These are phyloP conservation scores for Chytriomyces sp. DNA, from an alignment of 192 early-diverging fungal species.

Conservation along the genomic window DNA sequence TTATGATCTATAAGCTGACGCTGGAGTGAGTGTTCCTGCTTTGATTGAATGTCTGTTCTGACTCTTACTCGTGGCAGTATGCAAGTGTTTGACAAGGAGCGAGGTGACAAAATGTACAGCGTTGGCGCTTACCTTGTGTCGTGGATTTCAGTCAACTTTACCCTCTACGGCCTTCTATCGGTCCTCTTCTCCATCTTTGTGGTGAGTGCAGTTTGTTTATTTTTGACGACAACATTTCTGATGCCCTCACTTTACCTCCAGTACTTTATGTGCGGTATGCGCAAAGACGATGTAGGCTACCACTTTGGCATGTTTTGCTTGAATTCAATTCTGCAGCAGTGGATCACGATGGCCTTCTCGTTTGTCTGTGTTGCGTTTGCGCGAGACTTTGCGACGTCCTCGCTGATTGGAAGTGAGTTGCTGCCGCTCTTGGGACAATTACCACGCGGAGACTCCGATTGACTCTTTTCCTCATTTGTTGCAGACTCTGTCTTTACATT, in stretches of 20 bases:
- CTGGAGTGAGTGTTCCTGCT: conserved; percentile 37
- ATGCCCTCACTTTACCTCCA: not conserved
- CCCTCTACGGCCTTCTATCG: conserved; percentile 37
- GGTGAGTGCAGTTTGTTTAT: not conserved
- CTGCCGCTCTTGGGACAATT: not conserved
- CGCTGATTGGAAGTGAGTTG: conserved; percentile 33
- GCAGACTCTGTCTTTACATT: conserved; percentile 42
- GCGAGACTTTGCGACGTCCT: conserved; percentile 54
- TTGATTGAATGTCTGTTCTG: not conserved
- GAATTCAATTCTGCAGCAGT: conserved; percentile 28
- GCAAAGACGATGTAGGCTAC: conserved; percentile 41
- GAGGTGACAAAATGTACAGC: conserved; percentile 56
- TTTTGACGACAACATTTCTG: no score
- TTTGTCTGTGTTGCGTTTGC: conserved; percentile 48
- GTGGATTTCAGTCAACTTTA: conserved; percentile 46
- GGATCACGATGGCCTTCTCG: conserved; percentile 32
- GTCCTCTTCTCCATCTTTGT: conserved; percentile 43
- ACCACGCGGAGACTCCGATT: not conserved
- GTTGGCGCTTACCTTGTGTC: conserved; percentile 51
- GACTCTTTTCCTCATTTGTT: not conserved
- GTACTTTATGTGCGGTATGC: conserved; percentile 52
- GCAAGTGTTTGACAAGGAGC: conserved; percentile 56
- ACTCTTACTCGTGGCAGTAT: conserved; percentile 31
- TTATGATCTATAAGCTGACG: conserved; percentile 49
- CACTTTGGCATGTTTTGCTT: conserved; percentile 44